phyloP scores from a whole-genome alignment of 352 stramenopile species.

The Phytophthora parvispora region DNA sequence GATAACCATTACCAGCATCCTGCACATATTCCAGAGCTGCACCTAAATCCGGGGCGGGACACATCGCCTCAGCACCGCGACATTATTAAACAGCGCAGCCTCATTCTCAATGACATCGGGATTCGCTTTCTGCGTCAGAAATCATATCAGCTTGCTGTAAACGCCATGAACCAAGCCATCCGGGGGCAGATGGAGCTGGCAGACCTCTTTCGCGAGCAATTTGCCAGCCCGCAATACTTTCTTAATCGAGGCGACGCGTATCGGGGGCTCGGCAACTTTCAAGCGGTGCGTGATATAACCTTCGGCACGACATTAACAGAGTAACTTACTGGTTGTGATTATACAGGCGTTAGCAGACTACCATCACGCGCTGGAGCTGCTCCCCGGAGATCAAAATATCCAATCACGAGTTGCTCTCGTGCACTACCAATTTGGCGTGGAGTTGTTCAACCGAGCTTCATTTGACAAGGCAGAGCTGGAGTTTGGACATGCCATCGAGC shows the following conservation, averaged over 20 bases:
- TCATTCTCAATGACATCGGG: slow-evolving; percentile 84
- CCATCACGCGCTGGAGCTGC: slow-evolving; percentile 71
- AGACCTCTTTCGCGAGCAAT: slow-evolving; percentile 54
- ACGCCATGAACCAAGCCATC: slow-evolving; percentile 86
- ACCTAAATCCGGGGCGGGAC: slow-evolving; percentile 32
- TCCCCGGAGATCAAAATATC: slow-evolving; percentile 59
- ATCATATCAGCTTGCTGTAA: slow-evolving; percentile 79
- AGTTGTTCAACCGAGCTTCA: slow-evolving; percentile 78
- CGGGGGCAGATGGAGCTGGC: slow-evolving; percentile 59
- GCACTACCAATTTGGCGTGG: slow-evolving; percentile 86
- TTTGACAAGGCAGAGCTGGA: slow-evolving; percentile 87
- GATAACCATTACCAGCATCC: slow-evolving; percentile 17
- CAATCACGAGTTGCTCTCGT: slow-evolving; percentile 75
- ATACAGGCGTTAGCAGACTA: slow-evolving; percentile 82
- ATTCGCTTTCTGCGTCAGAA: slow-evolving; percentile 61
- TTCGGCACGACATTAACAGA: not conserved
- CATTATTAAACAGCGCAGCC: slow-evolving; percentile 73
- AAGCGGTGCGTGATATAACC: slow-evolving; percentile 49
- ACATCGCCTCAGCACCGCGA: slow-evolving; percentile 65
- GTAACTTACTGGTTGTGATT: not conserved
- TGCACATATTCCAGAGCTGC: slow-evolving; percentile 18
- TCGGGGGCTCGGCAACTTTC: slow-evolving; percentile 74
- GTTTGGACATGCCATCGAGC: slow-evolving; percentile 51
- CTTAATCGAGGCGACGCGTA: slow-evolving; percentile 82
- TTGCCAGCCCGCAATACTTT: slow-evolving; percentile 64